Base-by-base conservation (phyloP, 176 grass and related monocot genomes). In the Musa schizocarpa region DNA sequence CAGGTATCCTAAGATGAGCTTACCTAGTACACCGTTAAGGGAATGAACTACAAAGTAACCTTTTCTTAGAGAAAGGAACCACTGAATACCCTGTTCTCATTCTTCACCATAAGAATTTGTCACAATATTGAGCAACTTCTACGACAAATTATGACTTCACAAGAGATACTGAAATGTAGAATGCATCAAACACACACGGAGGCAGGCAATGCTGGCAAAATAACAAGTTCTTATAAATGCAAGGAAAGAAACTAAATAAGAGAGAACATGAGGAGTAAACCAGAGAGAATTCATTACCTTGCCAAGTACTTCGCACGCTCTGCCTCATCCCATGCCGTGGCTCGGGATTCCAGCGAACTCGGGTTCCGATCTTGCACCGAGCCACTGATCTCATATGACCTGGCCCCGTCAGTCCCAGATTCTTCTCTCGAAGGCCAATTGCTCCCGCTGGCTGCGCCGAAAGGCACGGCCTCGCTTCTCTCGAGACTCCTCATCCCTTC, bases 241-340 rank as follows among this genome's bases (percentile, higher is more conserved):
- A 43, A 43, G 34, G 34, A 43, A 43, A 6, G 34, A 43, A 43
- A 8, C 17, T n/a, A 3, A 17, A n/a, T 20, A 2, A 20, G 16
- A 61, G 57, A n/a, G n/a, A 11, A 65, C 10, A 11, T 3, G 34
- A 64, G 62, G 34, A 70, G 8, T 14, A 13, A 51, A 11, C 4
- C 20, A 9, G 20, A n/a, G 20, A 21, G 25, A 2, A 70, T 50
- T n/a, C 34, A 43, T n/a, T 66, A 93, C 93, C 93, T 90, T 12
- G 94, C 94, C 75, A 71, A 87, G 76, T 90, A 93, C 80, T 93
- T 97, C 8, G 94, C 90, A 0, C 85, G 81, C 57, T 97, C 94
- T 11, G 90, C 94, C 57, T 93, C 90, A 53, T 93, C 90, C 94
- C 88, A 97, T 1, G 94, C 94, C 1, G 55, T 79, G 7, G 94